Evolutionary conservation across 495 filamentous ascomycete genomes (phyloP), one percentile per base, ranked within the genome.

Genomic region (Aspergillus asperescens): DNA sequence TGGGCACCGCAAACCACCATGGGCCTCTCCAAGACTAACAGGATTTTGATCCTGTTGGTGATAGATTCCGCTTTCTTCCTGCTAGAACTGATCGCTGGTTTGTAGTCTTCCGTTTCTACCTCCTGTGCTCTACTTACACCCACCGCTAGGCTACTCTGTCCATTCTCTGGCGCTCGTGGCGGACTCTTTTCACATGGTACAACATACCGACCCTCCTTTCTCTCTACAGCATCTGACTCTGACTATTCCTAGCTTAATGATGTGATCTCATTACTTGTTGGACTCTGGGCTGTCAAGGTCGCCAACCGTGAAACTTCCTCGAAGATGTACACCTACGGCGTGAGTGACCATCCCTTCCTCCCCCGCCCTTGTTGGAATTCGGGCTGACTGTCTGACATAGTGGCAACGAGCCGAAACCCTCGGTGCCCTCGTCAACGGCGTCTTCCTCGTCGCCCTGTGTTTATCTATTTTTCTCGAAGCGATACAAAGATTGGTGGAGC

Each of bases 331-430:
- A 95, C 93, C 5, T 98, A 96, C 71, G 93, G 93, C 22, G 88
- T 93, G 70, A 76, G 87, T 71, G 46, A 18, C 28, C 50, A 31
- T 24, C 22, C 50, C 23, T 25, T 39, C 20, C 50, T 56, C 48
- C 43, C 27, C 29, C 27, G 23, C 31, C 22, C 18, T 34, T 24
- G 13, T 37, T 44, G 32, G 31, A 56, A 55, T 20, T 28, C 40
- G 8, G 35, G 48, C 59, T 64, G 39, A 68, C 55, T 22, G 20
- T 46, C 67, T 47, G 67, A 66, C 34, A 62, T 59, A 91, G 78
- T 98, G 90, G 89, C 85, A 96, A 78, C 87, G 94, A 39, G 93
- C 93, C n/a, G 93, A 98, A 77, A 96, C 95, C 15, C 79, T 98
- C 7, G 93, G 93, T 63, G 93, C 93, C 15, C 78, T 96, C 43